phyloP scores from a whole-genome alignment of 352 stramenopile species.

The Phytophthora ramorum region DNA sequence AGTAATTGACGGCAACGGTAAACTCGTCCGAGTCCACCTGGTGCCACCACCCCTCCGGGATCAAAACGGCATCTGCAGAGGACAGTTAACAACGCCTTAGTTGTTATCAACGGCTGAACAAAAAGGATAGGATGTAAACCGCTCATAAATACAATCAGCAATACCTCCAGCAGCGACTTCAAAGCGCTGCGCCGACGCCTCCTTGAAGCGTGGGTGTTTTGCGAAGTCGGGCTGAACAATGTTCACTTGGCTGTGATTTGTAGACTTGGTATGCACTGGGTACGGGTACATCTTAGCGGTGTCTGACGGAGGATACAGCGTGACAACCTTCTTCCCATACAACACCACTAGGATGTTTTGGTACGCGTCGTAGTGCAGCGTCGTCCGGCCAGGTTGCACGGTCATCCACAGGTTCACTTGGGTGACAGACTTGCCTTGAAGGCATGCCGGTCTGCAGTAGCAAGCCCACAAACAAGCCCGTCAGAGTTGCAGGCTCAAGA shows the following conservation, averaged over 20 bases:
- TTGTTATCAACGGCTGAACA: neutral
- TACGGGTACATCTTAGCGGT: constrained; percentile 60
- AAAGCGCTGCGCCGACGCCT: constrained; percentile 37
- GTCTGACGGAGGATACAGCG: constrained; percentile 71
- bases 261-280: constrained; percentile 72
- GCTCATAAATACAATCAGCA: neutral
- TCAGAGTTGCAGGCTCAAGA: neutral
- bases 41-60: constrained; percentile 90
- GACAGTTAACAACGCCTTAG: constrained; percentile 6
- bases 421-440: constrained; percentile 49
- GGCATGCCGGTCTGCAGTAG: constrained; percentile 45
- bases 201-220: constrained; percentile 40
- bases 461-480: constrained; percentile 2
- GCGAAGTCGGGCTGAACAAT: constrained; percentile 46
- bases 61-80: constrained; percentile 72
- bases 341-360: constrained; percentile 81
- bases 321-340: constrained; percentile 72
- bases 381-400: constrained; percentile 60
- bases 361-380: constrained; percentile 86
- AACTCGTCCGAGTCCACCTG: constrained; percentile 79
- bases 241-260: constrained; percentile 81
- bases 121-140: too few relatives aligned
- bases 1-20: constrained; percentile 87
- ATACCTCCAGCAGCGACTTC: constrained; percentile 60
- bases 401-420: constrained; percentile 91